phyloP scores from a whole-genome alignment of 2,329 filamentous ascomycete species.

The Purpureocillium takamizusanense region DNA sequence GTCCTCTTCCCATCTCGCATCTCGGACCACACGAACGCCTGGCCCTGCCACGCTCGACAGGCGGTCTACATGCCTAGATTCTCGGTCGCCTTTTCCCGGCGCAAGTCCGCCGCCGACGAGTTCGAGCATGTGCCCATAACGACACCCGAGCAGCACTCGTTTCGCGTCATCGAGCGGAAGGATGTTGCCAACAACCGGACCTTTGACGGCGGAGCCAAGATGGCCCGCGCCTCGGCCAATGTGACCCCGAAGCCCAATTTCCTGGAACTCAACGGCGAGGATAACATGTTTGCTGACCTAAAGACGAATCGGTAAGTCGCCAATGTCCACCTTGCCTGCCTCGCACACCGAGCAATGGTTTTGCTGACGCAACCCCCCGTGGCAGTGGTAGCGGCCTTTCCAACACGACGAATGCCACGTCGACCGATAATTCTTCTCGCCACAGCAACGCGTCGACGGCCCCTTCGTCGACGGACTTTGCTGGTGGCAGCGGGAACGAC shows the following conservation, averaged over 20 bases:
- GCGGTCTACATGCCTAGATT: conserved; percentile 52
- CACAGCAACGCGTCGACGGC: conserved; percentile 55
- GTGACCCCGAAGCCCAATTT: conserved; percentile 27
- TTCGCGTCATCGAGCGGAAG: conserved; percentile 48
- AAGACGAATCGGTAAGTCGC: conserved; percentile 45
- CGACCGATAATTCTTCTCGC: conserved; percentile 51
- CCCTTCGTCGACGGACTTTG: conserved; percentile 43
- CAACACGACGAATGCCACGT: conserved; percentile 51
- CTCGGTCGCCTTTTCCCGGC: conserved; percentile 48
- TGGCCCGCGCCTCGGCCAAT: conserved; percentile 27
- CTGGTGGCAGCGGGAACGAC: conserved; percentile 15
- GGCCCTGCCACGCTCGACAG: conserved; percentile 8
- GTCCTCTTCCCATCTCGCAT: not conserved
- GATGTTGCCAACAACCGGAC: conserved; percentile 35
- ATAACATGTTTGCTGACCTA: conserved; percentile 50
- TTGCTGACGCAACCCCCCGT: conserved; percentile 23
- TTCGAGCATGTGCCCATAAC: conserved; percentile 39
- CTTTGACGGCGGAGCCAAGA: conserved; percentile 39
- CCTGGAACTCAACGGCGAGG: conserved; percentile 35
- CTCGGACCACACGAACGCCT: not conserved
- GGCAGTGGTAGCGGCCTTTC: conserved; percentile 49
- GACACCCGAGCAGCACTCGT: conserved; percentile 39
- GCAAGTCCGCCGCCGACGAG: conserved; percentile 50
- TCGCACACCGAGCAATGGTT: not conserved
- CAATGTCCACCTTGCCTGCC: not conserved